Base-by-base conservation (phyloP, 768 basidiomycete genomes). In the Lyophyllum atratum region DNA sequence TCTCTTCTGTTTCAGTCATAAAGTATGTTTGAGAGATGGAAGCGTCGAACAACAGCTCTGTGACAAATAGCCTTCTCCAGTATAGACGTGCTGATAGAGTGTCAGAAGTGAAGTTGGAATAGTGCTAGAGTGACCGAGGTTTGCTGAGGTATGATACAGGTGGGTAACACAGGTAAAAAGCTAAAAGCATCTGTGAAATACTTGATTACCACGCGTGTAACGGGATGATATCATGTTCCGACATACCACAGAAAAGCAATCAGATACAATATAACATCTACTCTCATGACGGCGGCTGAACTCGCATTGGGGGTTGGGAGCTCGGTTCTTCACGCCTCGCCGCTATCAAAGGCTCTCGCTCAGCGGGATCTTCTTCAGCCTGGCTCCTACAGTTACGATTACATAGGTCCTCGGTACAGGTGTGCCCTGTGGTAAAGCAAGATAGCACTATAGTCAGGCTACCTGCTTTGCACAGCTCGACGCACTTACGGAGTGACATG, bases 401-500 rank as follows among this genome's bases (percentile, higher is more conserved):
- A 54, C 71, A 74, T 21, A 72, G 43, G 57, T 63, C 43, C 48
- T 75, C 69, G 4, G 74, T 77, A 55, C 69, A 78, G 34, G 53
- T 44, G 62, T 77, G 76, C 10, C 75, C 76, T 78, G 25, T 26
- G 42, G 9, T 2, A 12, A 24, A 31, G 49, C 29, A 24, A 48
- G 33, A 49, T 29, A 22, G 12, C 14, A 15, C 12, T 37, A 37
- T 37, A 5, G 34, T 33, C 52, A 12, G 26, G 21, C 19, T 15
- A 39, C 15, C 39, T 14, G 34, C 8, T 25, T 44, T 31, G 17
- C 5, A 28, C 62, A 37, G 3, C 28, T 39, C 4, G 14, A 59
- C 73, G 42, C n/a, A n/a, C n/a, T n/a, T 61, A 79, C 76, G 72
- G 52, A 74, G 62, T 1, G 77, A 76, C 1, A 62, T 59, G 54